Base-by-base conservation (phyloP, 805 yeast species). In the Suhomyces xylopsoci region DNA sequence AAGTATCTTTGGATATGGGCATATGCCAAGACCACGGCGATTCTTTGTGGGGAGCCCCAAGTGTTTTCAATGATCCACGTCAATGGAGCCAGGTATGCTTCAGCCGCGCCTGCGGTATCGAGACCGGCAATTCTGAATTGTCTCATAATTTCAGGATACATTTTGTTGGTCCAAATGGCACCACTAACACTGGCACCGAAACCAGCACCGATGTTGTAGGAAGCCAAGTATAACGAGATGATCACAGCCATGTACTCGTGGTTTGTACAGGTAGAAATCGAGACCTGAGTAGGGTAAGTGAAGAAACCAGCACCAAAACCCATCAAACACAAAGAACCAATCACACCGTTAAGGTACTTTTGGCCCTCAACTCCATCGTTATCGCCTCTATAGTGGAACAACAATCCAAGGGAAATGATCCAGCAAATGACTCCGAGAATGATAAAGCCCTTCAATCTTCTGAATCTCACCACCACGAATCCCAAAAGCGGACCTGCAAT, bases 221-320 rank as follows among this genome's bases (percentile, higher is more conserved):
- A 64, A 2, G 90, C 75, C 58, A 82, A 72, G 67, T 80, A 82
- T 41, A 84, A 65, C 1, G 89, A 77, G 44, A 84, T 78, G 32
- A 81, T 77, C 46, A 81, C 78, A 9, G 88, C 88, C 83, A 85
- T 79, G 66, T 80, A 77, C 62, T 81, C 85, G 67, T 85, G 91
- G 57, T 73, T 78, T 34, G 82, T 78, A 52, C 81, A 73, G 0
- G 88, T 74, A 62, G 81, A 83, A 55, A 83, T 78, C 43, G 87
- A 78, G 5, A 82, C 82, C 62, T 83, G 87, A 9, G 83, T 75
- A 4, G 87, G 77, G 60, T 83, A 84, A 14, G 87, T 82, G 73
- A 85, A 83, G 66, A 86, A 81, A 15, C 89, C 89, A 44, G 88
- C 88, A 60, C 90, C 91, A 53, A 87, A 78, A 58, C 92, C 92